Conservation (phyloP, 768 basidiomycete genomes). For the Leccinum imitatum region DNA sequence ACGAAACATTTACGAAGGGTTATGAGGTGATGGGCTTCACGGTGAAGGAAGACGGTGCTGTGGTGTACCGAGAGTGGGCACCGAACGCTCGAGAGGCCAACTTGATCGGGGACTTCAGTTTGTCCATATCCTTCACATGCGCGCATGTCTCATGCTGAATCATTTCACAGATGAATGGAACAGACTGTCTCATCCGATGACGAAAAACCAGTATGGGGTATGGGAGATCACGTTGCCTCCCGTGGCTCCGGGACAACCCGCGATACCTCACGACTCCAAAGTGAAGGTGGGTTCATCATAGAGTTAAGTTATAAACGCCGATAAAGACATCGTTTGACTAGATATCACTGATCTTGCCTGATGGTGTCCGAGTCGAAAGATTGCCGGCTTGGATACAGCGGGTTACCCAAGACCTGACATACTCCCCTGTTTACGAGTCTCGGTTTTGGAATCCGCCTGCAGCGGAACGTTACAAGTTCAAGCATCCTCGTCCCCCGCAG, state of each 20-base stretch:
- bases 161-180: slow-evolving; percentile 75
- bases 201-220: slow-evolving; percentile 78
- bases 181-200: slow-evolving; percentile 83
- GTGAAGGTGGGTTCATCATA: slow-evolving; percentile 62
- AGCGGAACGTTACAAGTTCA: slow-evolving; percentile 74
- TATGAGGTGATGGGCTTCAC: slow-evolving; percentile 72
- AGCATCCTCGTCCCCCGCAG: slow-evolving; percentile 67
- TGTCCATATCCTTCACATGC: slow-evolving; percentile 34
- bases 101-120: slow-evolving; percentile 96
- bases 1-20: slow-evolving; percentile 60
- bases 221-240: slow-evolving; percentile 85
- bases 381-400: slow-evolving; percentile 93
- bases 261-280: slow-evolving; percentile 94
- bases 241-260: slow-evolving; percentile 61
- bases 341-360: slow-evolving; percentile 90
- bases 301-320: background rate
- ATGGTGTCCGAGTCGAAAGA: slow-evolving; percentile 82
- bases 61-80: slow-evolving; percentile 95
- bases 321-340: slow-evolving; percentile 31
- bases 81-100: slow-evolving; percentile 81
- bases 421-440: slow-evolving; percentile 92
- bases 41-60: slow-evolving; percentile 59
- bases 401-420: slow-evolving; percentile 88
- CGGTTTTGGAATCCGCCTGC: slow-evolving; percentile 97
- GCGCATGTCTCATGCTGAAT: slow-evolving; percentile 5